Percentiles rank a stretch among this genome's conserved stretches.
Evolutionary conservation across 108 stramenopile genomes (phyloP).

Genomic region (Cyclotella kingstonii): DNA sequence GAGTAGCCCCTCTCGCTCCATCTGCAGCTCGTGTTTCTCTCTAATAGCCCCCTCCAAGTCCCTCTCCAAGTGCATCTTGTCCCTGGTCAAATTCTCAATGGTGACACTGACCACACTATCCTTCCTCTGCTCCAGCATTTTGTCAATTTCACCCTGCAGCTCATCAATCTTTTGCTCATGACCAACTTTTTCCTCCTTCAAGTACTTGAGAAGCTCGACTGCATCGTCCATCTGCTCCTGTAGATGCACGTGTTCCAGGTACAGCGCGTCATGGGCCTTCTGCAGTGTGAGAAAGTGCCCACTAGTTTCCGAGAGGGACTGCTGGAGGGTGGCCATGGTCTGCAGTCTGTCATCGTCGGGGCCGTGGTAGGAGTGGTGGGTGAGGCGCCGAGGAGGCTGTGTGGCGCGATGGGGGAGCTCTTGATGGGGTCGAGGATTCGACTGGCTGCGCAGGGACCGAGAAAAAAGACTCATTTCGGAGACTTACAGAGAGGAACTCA

Average conservation of each 20-base stretch:
- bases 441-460: no score
- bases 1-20: slow-evolving; percentile 6
- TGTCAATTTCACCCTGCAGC: slow-evolving; percentile 1
- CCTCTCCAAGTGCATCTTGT: slow-evolving; percentile 27
- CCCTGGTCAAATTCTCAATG: slow-evolving; percentile 27
- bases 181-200: slow-evolving; percentile 33
- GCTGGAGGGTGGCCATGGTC: slow-evolving; percentile 24
- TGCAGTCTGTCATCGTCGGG: slow-evolving; percentile 18
- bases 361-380: no score
- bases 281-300: slow-evolving; percentile 20
- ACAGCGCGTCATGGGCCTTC: slow-evolving; percentile 30
- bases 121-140: slow-evolving; percentile 1
- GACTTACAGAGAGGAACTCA: no score
- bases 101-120: slow-evolving; percentile 24
- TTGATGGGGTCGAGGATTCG: no score
- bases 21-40: background rate
- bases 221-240: slow-evolving; percentile 47
- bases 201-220: slow-evolving; percentile 36
- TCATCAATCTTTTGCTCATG: slow-evolving; percentile 20
- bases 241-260: slow-evolving; percentile 13
- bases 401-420: no score
- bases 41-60: slow-evolving; percentile 1
- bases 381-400: no score
- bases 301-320: slow-evolving; percentile 27
- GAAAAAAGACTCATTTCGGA: no score